These are phyloP conservation scores for Phallus indusiatus DNA, from an alignment of 768 basidiomycete species.

Conservation along the genomic window DNA sequence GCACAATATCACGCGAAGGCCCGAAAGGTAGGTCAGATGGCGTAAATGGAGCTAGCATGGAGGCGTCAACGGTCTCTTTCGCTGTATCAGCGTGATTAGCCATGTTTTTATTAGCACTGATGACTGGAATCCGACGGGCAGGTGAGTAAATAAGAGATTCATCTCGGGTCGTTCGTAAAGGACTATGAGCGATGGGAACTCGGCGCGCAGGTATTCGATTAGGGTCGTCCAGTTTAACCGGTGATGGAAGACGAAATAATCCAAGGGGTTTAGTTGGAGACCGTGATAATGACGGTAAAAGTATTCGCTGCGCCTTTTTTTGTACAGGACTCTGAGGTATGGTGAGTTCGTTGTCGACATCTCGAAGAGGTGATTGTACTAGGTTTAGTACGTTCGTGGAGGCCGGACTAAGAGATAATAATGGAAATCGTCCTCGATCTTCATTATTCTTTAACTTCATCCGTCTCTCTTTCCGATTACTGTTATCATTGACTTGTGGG, in stretches of 20 bases:
- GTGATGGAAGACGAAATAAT: constrained; percentile 22
- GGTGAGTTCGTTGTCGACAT: not conserved
- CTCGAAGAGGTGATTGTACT: constrained; percentile 19
- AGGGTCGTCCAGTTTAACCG: constrained; percentile 28
- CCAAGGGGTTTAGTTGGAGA: constrained; percentile 15
- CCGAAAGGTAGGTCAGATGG: not conserved
- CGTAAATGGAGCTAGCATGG: not conserved
- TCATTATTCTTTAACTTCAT: constrained; percentile 9
- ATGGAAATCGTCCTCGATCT: constrained; percentile 14
- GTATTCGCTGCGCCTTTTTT: not conserved
- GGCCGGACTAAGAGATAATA: constrained; percentile 52
- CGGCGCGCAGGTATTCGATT: constrained; percentile 55
- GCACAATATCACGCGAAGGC: too few species aligned
- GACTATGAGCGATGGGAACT: not conserved
- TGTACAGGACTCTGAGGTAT: not conserved
- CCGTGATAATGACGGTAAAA: constrained; percentile 12
- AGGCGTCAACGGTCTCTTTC: not conserved
- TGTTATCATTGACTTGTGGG: not conserved
- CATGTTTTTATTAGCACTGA: constrained; percentile 40
- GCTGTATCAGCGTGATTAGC: constrained; percentile 20
- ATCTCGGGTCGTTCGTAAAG: not conserved
- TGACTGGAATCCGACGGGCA: constrained; percentile 34
- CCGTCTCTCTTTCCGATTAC: constrained; percentile 5
- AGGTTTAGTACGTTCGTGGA: constrained; percentile 37
- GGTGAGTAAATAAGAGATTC: not conserved